phyloP scores from a whole-genome alignment of 2,329 filamentous ascomycete species.

The Aphanoascus verrucosus region DNA sequence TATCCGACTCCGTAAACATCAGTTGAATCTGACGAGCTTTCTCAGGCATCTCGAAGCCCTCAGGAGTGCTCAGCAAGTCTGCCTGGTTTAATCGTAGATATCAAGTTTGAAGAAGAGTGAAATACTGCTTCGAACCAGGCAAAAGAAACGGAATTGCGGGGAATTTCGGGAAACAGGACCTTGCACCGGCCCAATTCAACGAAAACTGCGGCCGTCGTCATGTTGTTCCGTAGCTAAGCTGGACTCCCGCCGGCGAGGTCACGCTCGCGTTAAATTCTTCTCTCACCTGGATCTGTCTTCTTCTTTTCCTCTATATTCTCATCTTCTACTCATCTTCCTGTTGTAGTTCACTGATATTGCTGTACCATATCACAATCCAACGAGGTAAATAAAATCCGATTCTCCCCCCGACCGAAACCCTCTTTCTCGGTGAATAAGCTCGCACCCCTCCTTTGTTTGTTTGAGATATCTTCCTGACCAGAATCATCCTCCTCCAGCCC shows the following conservation, averaged over 20 bases:
- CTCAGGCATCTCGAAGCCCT: too few relatives aligned
- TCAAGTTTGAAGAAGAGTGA: background rate
- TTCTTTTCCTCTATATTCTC: background rate
- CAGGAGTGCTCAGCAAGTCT: too few relatives aligned
- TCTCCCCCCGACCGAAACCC: background rate
- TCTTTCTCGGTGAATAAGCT: constrained; percentile 8
- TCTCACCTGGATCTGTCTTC: background rate
- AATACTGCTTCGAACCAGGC: constrained; percentile 1
- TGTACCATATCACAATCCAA: background rate
- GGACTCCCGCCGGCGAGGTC: constrained; percentile 1
- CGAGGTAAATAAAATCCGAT: background rate
- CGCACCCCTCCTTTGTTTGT: background rate
- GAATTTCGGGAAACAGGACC: constrained; percentile 11
- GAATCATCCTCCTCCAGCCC: background rate
- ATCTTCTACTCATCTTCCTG: background rate
- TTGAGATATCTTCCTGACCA: background rate
- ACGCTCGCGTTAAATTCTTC: constrained; percentile 1
- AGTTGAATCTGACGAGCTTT: too few relatives aligned
- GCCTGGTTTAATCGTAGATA: too few relatives aligned
- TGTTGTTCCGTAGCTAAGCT: constrained; percentile 5
- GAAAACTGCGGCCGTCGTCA: constrained; percentile 4
- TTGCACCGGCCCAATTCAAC: constrained; percentile 7
- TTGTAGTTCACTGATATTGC: background rate
- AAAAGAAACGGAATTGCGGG: constrained; percentile 6
- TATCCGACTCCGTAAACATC: too few relatives aligned